Base-by-base conservation (phyloP, 2,329 filamentous ascomycete species). In the Paracorniculantispora psalliotae region DNA sequence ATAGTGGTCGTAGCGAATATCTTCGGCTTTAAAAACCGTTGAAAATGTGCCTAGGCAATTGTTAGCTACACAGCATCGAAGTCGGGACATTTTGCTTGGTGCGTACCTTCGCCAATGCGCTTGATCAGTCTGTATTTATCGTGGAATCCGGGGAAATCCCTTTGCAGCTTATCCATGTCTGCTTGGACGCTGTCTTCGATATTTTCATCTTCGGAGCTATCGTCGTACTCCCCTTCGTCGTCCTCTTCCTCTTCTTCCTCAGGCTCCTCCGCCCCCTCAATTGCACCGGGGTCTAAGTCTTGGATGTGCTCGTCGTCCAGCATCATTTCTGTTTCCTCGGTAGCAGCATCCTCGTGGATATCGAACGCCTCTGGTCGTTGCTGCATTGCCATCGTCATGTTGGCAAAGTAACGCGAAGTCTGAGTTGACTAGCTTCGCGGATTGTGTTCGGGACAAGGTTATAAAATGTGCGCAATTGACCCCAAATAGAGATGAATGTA, bases 21-120 rank as follows among this genome's bases (percentile, higher is more conserved):
- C 94, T 73, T 97, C 92, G 21, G 96, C 94, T 73, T 99, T 99
- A 81, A 99, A 99, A 13, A 99, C 94, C 2, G 94, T 97, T 0
- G 94, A 97, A 71, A 99, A 99, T 1, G 94, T 99, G 60, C 94
- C 92, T 96, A 64, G n/a, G 19, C 39, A n/a, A 15, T 46, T 46
- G 49, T 61, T 66, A 54, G 68, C 62, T 28, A 49, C 54, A 48
- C 23, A n/a, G 12, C 17, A 30, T 26, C 26, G 23, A 17, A 21
- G 17, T 23, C 23, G 37, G 19, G n/a, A 13, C 56, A 33, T 57
- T 6, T 33, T 15, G 17, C 12, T 1, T 15, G 9, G 15, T 26
- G 66, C 69, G 59, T 75, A 92, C 92, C 94, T 83, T 99, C 94
- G 69, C 94, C 94, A 69, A 99, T 99, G 63, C 93, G 88, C 75